A percentile compares a stretch with the other conserved stretches of the same genome.
These are phyloP conservation scores for Aphanocladium album DNA, from an alignment of 2,329 filamentous ascomycete species.

Conservation along the genomic window DNA sequence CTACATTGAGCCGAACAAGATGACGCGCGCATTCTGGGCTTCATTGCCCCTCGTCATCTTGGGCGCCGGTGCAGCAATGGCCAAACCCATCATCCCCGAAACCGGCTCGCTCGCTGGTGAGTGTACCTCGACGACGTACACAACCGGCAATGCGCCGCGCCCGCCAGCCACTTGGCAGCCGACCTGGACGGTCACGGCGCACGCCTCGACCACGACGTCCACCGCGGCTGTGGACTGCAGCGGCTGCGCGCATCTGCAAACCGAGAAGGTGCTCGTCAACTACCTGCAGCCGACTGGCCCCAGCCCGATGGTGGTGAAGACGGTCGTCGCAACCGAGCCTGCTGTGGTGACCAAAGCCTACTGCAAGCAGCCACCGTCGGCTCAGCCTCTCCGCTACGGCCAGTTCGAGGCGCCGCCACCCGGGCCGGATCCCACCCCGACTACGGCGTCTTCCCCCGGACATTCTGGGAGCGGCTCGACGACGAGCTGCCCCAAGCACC, in stretches of 20 bases:
- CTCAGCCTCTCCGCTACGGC: neutral
- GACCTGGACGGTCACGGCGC: conserved; percentile 1
- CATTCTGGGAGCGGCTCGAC: no score
- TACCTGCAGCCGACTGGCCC: neutral
- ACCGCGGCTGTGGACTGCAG: neutral
- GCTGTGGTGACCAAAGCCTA: neutral
- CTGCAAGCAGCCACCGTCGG: neutral
- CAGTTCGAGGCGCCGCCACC: neutral
- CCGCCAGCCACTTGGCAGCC: conserved; percentile 4
- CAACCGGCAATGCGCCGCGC: neutral
- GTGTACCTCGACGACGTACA: neutral
- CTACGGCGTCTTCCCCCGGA: no score
- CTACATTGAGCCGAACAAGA: neutral
- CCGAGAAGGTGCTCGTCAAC: neutral
- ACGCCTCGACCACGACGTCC: neutral
- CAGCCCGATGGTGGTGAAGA: neutral
- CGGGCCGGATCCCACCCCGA: neutral
- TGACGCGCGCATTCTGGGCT: neutral
- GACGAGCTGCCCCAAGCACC: conserved; percentile 15
- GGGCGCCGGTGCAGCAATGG: neutral
- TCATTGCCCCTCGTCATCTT: neutral
- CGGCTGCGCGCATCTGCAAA: neutral
- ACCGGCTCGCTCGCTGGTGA: neutral
- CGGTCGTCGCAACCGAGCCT: neutral
- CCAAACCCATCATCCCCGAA: neutral